A percentile compares a stretch with the other conserved stretches of the same genome.
Conservation (phyloP, 768 basidiomycete species). For the Daedaleopsis nitida region DNA sequence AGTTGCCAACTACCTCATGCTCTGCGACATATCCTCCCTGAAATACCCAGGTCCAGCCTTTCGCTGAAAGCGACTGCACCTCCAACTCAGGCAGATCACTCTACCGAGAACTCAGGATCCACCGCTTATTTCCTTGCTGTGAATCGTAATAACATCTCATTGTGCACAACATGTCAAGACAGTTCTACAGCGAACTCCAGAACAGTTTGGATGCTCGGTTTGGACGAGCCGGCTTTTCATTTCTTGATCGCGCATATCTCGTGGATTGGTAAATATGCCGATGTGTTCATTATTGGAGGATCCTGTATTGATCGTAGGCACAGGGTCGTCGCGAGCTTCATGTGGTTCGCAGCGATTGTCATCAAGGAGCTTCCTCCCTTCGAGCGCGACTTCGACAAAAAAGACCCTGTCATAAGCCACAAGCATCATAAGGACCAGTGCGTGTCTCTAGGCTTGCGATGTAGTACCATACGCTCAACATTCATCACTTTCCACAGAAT, state of each 20-base stretch:
- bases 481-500: constrained; percentile 40
- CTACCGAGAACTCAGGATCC: no score
- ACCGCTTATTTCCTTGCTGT: no score
- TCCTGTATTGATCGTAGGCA: not conserved
- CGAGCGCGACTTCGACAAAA: constrained; percentile 48
- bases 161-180: not conserved
- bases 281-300: not conserved
- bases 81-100: no score
- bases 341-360: constrained; percentile 45
- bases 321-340: constrained; percentile 28
- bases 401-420: constrained; percentile 57
- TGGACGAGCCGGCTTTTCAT: constrained; percentile 27
- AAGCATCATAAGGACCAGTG: constrained; percentile 54
- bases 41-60: no score
- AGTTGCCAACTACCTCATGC: no score
- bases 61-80: no score
- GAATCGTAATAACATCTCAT: no score
- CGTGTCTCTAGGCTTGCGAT: not conserved
- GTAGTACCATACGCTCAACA: not conserved
- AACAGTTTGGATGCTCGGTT: constrained; percentile 8
- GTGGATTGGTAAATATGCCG: constrained; percentile 50
- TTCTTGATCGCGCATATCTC: constrained; percentile 44
- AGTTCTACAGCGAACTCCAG: not conserved
- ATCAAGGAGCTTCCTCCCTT: constrained; percentile 40
- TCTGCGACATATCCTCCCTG: no score